Evolutionary conservation across 2,329 filamentous ascomycete species (phyloP).

Genomic region (Talaromyces verruculosus): DNA sequence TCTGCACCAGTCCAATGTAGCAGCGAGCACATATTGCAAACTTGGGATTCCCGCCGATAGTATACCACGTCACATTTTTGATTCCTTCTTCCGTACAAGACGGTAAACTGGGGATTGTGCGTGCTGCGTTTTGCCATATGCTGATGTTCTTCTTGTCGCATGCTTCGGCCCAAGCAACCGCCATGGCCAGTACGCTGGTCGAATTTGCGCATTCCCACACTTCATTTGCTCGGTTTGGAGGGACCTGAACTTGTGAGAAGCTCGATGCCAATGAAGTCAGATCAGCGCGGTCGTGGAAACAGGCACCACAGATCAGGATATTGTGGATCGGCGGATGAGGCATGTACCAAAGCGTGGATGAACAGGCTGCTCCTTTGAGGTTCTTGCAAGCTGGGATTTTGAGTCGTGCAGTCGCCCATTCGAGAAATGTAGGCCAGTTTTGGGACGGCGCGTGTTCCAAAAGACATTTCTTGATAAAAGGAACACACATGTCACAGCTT

Average conservation of each 20-base stretch:
- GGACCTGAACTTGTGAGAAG: conserved; percentile 15
- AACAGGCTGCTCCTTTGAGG: not conserved
- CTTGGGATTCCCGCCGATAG: conserved; percentile 3
- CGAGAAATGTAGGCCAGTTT: conserved; percentile 5
- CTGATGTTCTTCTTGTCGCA: conserved; percentile 11
- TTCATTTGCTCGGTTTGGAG: not conserved
- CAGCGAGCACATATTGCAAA: conserved; percentile 17
- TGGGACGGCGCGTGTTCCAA: conserved; percentile 10
- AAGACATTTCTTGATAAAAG: conserved; percentile 11
- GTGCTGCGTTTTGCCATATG: conserved; percentile 18
- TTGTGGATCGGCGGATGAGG: conserved; percentile 14
- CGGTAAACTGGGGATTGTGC: not conserved
- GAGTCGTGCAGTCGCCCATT: conserved; percentile 7
- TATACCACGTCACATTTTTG: conserved; percentile 16
- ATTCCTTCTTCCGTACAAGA: conserved; percentile 15
- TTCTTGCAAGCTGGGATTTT: conserved; percentile 15
- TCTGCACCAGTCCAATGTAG: conserved; percentile 11
- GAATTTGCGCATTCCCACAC: conserved; percentile 17
- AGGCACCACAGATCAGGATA: conserved; percentile 14
- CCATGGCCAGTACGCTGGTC: conserved; percentile 1
- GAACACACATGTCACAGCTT: conserved; percentile 11
- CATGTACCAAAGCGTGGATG: conserved; percentile 19
- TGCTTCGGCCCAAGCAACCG: conserved; percentile 9
- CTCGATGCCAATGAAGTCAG: conserved; percentile 10
- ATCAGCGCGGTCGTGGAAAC: conserved; percentile 19